Evolutionary conservation across 176 grass and related monocot genomes (phyloP), one percentile per base, ranked within the genome.

Genomic region (Thalia dealbata): DNA sequence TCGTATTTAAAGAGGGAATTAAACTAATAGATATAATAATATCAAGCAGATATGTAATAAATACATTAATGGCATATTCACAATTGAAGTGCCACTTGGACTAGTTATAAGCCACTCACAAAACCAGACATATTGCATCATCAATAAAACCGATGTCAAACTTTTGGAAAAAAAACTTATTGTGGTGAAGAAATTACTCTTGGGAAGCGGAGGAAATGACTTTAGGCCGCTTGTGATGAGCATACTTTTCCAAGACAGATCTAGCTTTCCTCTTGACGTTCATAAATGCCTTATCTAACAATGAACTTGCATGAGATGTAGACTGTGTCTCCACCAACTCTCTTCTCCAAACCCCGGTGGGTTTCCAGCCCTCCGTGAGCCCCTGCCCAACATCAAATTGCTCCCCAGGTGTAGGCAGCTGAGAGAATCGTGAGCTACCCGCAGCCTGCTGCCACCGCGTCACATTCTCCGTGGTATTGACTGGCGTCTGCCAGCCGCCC

Each of bases 151-250:
- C 52, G 63, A 70, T 15, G 56, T 71, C 14, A 50, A 67, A 41
- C 56, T 15, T 32, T 28, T 52, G 26, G n/a, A n/a, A n/a, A 16
- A 72, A 54, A 72, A 6, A 54, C 14, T 10, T 12, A 16, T 32
- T 7, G 27, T 7, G 45, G 14, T 18, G 26, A 65, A 61, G 55
- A 91, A 91, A 90, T 85, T 82, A 91, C 95, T 91, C 82, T 73
- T 64, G 85, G 52, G 79, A n/a, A n/a, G n/a, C n/a, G n/a, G n/a
- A 84, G 58, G 70, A 70, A 10, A 81, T 69, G 62, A 99, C 85
- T 88, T 83, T 99, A 32, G 84, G 78, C 14, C 90, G 81, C 71
- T 99, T 99, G 81, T 88, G 86, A 61, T 88, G 87, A 50, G 84
- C 59, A 63, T 90, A 86, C 60, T 82, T 75, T 19, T 81, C 76